Percentiles rank a stretch among this genome's conserved stretches.
Evolutionary conservation across 345 rosid genomes (phyloP).

Genomic region (Murraya koenigii): DNA sequence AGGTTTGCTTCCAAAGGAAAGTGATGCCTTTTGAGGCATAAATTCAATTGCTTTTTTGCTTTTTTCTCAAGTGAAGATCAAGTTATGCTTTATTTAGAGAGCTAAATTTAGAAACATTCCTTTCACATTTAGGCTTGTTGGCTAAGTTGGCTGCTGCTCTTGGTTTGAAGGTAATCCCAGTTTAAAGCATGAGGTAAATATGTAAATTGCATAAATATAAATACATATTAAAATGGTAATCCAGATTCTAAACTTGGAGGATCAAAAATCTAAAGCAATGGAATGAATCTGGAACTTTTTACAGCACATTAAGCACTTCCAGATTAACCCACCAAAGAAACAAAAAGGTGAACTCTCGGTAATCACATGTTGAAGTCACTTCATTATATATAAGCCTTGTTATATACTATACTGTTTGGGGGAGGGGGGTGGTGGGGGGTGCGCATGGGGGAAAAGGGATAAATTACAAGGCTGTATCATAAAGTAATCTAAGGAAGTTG

Average conservation of each 20-base stretch:
- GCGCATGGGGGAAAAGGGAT: background rate
- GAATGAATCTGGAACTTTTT: background rate
- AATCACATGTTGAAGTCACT: background rate
- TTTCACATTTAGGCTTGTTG: slow-evolving; percentile 1
- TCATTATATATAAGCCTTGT: background rate
- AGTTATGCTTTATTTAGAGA: slow-evolving; percentile 59
- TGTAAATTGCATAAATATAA: background rate
- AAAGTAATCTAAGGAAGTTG: background rate
- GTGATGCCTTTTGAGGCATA: slow-evolving; percentile 31
- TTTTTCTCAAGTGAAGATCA: slow-evolving; percentile 37
- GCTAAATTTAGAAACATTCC: slow-evolving; percentile 20
- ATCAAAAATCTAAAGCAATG: background rate
- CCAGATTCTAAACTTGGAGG: slow-evolving; percentile 9
- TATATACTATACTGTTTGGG: background rate
- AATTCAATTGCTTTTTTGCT: slow-evolving; percentile 31
- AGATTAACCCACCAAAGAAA: slow-evolving; percentile 5
- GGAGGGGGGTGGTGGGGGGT: too few species aligned
- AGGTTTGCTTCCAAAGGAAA: slow-evolving; percentile 57
- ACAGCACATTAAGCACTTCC: background rate
- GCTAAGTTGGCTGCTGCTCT: background rate
- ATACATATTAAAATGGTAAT: background rate
- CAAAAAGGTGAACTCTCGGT: background rate
- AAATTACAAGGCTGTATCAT: background rate
- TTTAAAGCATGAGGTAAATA: background rate
- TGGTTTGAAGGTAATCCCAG: background rate